Evolutionary conservation across 441 rosid genomes (phyloP), one percentile per base, ranked within the genome.

Genomic region (Erodium texanum): DNA sequence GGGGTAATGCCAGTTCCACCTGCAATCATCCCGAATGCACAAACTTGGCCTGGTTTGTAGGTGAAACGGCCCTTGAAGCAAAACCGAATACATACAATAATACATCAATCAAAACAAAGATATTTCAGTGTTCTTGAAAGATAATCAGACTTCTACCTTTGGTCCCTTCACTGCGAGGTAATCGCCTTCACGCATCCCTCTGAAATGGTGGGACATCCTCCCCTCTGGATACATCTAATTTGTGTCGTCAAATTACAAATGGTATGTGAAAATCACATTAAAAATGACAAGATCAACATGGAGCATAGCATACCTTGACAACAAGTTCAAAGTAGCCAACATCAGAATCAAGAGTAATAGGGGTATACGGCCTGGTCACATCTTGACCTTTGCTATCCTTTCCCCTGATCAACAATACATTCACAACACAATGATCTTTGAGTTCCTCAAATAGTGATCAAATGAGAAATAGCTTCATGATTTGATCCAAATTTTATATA

Each of bases 1-100:
- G 78, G 77, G 38, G 74, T 75, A 9, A 70, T 75, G 65, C 74
- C 71, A 0, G 74, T 11, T 43, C 74, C 78, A n/a, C 74, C 71
- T 0, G 78, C 74, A 15, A 75, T 11, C 74, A 75, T 75, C 70
- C 78, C 74, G 0, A 63, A 64, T 5, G 68, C 78, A 6, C 66
- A 59, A 23, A 41, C 74, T 24, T 67, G 74, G 29, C 68, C 68
- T 1, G 71, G 66, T 14, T 54, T 67, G 48, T 75, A 75, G 43
- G n/a, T 66, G 43, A 75, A 67, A 41, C 69, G 71, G 29, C 74
- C 78, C 78, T 75, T 66, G 6, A 38, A n/a, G 5, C 43, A 11
- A 27, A n/a, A 0, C 7, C 11, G 1, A 56, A 56, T 2, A 56
- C 18, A 56, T 18, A 2, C 24, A 18, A 19, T 10, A 24, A 61